Conservation (phyloP, 2,329 filamentous ascomycete species). For the Aspergillus sp. region DNA sequence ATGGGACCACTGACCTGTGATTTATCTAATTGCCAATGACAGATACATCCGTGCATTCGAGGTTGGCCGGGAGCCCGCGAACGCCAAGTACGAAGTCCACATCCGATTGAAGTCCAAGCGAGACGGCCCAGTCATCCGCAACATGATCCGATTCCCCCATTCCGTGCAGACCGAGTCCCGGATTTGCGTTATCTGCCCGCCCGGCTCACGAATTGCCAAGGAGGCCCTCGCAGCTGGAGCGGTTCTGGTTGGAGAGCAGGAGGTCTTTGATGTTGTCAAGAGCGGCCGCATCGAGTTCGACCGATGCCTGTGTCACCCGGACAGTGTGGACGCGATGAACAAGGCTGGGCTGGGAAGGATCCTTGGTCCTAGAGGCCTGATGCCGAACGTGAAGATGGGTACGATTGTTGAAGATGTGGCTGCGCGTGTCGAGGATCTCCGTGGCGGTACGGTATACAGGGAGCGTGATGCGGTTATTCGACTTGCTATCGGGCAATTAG, state of each 20-base stretch:
- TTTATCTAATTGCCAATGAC: slow-evolving; percentile 21
- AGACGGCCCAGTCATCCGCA: slow-evolving; percentile 84
- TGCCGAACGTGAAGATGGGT: slow-evolving; percentile 86
- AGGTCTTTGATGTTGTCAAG: slow-evolving; percentile 78
- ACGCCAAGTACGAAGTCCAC: slow-evolving; percentile 85
- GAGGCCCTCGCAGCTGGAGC: slow-evolving; percentile 81
- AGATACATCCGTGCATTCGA: slow-evolving; percentile 92
- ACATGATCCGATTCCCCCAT: slow-evolving; percentile 84
- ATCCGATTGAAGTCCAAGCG: slow-evolving; percentile 82
- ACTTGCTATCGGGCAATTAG: slow-evolving; percentile 88
- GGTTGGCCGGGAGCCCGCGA: slow-evolving; percentile 76
- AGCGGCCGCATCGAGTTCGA: slow-evolving; percentile 84
- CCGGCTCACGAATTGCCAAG: slow-evolving; percentile 72
- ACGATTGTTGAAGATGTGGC: slow-evolving; percentile 85
- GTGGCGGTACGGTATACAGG: slow-evolving; percentile 83
- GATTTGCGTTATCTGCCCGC: slow-evolving; percentile 90
- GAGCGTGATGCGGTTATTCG: slow-evolving; percentile 83
- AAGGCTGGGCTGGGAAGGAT: slow-evolving; percentile 80
- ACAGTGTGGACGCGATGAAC: slow-evolving; percentile 76
- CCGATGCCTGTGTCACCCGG: slow-evolving; percentile 80
- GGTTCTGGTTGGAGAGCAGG: slow-evolving; percentile 80
- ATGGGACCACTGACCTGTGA: slow-evolving; percentile 17
- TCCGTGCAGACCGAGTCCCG: slow-evolving; percentile 85
- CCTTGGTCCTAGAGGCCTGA: slow-evolving; percentile 85
- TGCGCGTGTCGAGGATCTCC: slow-evolving; percentile 76